A percentile compares a stretch with the other conserved stretches of the same genome.
Evolutionary conservation across 495 filamentous ascomycete genomes (phyloP).

Genomic region (Neurospora sp.): DNA sequence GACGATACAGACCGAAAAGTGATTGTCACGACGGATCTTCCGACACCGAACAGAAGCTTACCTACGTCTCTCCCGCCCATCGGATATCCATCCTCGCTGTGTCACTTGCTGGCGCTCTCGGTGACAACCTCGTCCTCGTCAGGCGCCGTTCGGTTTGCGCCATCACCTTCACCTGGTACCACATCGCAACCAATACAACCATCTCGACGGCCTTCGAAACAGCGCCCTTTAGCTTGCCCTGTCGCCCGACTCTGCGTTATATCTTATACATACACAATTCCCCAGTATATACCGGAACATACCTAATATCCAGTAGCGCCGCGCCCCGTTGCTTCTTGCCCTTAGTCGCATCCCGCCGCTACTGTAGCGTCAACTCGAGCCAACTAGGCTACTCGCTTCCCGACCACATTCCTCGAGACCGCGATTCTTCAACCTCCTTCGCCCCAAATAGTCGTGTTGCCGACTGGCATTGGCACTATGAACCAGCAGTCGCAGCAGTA

Average conservation of each 20-base stretch:
- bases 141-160: not conserved
- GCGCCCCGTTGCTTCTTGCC: not conserved
- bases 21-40: not conserved
- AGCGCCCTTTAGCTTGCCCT: not conserved
- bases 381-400: not conserved
- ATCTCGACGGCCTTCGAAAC: not conserved
- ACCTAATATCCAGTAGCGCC: not conserved
- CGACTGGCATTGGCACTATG: conserved; percentile 31
- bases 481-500: conserved; percentile 35
- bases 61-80: not conserved
- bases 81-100: not conserved
- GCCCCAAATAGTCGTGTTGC: not conserved
- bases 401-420: not conserved
- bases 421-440: not conserved
- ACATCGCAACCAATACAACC: not conserved
- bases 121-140: not conserved
- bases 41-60: not conserved
- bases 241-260: not conserved
- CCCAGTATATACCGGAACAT: not conserved
- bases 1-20: not conserved
- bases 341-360: conserved; percentile 1
- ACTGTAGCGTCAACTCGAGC: not conserved
- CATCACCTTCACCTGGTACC: not conserved
- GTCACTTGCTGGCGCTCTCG: not conserved
- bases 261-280: not conserved